These are phyloP conservation scores for Boletus reticulatus DNA, from an alignment of 768 basidiomycete genomes.

Conservation along the genomic window DNA sequence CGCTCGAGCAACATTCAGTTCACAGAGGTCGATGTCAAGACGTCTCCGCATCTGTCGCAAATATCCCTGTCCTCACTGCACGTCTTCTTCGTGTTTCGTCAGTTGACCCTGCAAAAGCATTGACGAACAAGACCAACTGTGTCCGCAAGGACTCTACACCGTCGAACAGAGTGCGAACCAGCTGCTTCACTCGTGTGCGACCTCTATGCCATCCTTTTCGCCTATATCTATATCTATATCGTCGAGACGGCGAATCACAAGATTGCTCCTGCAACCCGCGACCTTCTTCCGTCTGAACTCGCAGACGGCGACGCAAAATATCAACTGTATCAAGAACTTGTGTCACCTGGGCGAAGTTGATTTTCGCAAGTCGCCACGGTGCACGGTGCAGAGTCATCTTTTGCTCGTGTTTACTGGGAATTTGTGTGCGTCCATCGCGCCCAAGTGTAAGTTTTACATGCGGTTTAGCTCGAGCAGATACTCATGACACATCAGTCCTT, in stretches of 20 bases:
- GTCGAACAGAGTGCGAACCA: slow-evolving; percentile 45
- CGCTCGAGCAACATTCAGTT: too few relatives aligned
- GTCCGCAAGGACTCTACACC: slow-evolving; percentile 81
- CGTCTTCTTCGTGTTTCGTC: too few relatives aligned
- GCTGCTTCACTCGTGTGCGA: too few relatives aligned
- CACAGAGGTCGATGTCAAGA: too few relatives aligned
- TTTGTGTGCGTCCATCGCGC: slow-evolving; percentile 70
- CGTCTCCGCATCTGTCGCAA: too few relatives aligned
- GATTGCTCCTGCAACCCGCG: slow-evolving; percentile 26
- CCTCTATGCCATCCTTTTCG: too few relatives aligned
- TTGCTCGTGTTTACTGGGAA: slow-evolving; percentile 73
- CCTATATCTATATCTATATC: too few relatives aligned
- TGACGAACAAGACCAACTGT: slow-evolving; percentile 88
- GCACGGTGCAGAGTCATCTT: slow-evolving; percentile 83
- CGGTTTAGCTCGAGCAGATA: not conserved
- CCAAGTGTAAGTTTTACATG: slow-evolving; percentile 69
- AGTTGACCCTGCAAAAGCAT: too few relatives aligned
- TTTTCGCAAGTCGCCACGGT: slow-evolving; percentile 75
- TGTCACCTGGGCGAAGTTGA: slow-evolving; percentile 77
- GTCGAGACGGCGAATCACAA: too few relatives aligned
- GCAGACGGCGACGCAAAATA: slow-evolving; percentile 43
- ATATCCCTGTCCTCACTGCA: too few relatives aligned
- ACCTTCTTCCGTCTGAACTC: slow-evolving; percentile 53
- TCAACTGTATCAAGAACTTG: slow-evolving; percentile 73
- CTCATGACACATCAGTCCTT: slow-evolving; percentile 57